Conservation (phyloP, 1,284 basidiomycete species). For the Fistulinella cinereoalba region DNA sequence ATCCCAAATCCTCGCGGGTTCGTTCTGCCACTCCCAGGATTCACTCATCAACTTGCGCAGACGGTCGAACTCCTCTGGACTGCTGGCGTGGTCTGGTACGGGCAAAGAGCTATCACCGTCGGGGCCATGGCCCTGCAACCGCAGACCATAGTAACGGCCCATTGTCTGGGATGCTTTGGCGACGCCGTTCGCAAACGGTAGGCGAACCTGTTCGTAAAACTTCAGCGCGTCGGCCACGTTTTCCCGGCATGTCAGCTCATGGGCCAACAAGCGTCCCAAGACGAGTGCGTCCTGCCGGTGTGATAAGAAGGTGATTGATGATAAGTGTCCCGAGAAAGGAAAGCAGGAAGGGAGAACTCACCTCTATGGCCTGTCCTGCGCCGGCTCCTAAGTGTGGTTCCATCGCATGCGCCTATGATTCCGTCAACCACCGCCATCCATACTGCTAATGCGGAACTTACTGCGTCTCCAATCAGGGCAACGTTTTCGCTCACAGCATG, state of each 20-base stretch:
- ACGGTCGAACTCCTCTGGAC: neutral
- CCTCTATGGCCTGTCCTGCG: slow-evolving; percentile 36
- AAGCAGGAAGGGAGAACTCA: too few species aligned
- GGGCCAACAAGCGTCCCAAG: slow-evolving; percentile 45
- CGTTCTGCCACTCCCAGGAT: neutral
- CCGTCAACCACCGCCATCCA: neutral
- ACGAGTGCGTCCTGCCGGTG: slow-evolving; percentile 32
- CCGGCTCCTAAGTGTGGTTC: slow-evolving; percentile 32
- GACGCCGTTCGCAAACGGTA: neutral
- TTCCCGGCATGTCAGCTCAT: slow-evolving; percentile 47
- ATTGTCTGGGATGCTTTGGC: neutral
- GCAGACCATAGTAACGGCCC: too few species aligned
- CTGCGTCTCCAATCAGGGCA: slow-evolving; percentile 38
- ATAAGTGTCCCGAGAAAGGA: too few species aligned
- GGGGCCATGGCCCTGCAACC: neutral
- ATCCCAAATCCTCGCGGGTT: neutral
- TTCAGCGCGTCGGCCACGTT: slow-evolving; percentile 46
- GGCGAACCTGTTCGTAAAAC: slow-evolving; percentile 38
- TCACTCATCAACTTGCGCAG: neutral
- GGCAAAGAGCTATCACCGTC: neutral
- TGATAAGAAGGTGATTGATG: too few species aligned
- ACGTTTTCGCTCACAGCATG: slow-evolving; percentile 29
- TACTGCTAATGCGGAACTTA: slow-evolving; percentile 1
- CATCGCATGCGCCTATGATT: slow-evolving; percentile 32
- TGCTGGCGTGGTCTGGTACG: neutral